Evolutionary conservation across 192 early-diverging fungal species (phyloP), one percentile per base, ranked within the genome.

Genomic region (Coemansia sp.): DNA sequence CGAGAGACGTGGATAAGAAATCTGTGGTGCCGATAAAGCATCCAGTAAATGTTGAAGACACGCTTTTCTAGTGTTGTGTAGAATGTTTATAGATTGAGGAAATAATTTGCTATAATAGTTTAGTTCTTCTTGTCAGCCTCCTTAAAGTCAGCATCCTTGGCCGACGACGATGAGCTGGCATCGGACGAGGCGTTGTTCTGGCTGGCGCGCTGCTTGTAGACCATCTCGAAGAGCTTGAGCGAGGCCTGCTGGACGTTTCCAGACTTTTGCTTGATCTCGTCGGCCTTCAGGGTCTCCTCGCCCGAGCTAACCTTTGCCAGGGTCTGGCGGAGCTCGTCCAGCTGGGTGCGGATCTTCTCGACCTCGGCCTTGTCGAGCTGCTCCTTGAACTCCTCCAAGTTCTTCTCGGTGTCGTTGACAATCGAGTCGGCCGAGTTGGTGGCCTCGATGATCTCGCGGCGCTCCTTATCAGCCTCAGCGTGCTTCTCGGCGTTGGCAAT

Each of bases 211-310:
- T 90, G 91, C 90, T 98, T 95, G 90, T 99, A 98, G 14, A 94
- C 93, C 89, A 94, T 90, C 89, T 99, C 94, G 74, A 99, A 99
- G 60, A 99, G 87, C 87, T 99, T 99, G 64, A 99, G 82, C 63
- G 89, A 89, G 12, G 87, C 90, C 76, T 91, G 89, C 86, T 99
- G 96, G 68, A 98, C 75, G 58, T 92, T 94, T 64, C 85, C 86
- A 38, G 88, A 82, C 84, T 95, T 90, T 80, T 88, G 82, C 89
- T 94, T 95, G 81, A 99, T 89, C 25, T 95, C 89, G 66, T 99
- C 95, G 17, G 92, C 87, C 36, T 87, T 88, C 39, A 90, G 72
- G 21, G 73, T 81, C 66, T 87, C 88, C 58, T 91, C 85, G 15
- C 89, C 91, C 31, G 78, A 73, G 77, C 85, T 85, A 67, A 86